Base-by-base conservation (phyloP, 345 rosid species). In the Nasturtium officinale region DNA sequence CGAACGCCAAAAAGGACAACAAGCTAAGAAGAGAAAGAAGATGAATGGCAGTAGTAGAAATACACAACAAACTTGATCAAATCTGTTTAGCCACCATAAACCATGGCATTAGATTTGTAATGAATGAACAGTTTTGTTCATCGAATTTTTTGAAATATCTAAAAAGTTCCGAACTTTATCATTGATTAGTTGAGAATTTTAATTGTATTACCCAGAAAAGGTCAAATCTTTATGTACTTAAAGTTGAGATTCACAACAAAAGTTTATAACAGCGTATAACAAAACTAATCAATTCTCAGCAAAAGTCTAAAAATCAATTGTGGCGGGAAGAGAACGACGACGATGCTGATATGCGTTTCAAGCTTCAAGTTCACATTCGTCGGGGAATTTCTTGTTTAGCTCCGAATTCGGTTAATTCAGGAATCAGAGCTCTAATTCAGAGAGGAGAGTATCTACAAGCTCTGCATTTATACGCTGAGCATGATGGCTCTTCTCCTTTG, bases 1-100 rank as follows among this genome's bases (percentile, higher is more conserved):
- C 58, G 87, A 87, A 67, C 84, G 78, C 73, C 84, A 80, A 60
- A 79, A 65, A 52, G 88, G 90, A 10, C 61, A 64, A 67, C 54
- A 62, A 52, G 11, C 54, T 2, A 85, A 78, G 77, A 87, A 67
- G 84, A 77, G 80, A 82, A 85, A 58, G 71, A 76, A 69, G 57
- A 57, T 71, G 72, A 65, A 8, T 69, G 65, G 71, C 37, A 40
- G 3, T 68, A 56, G 74, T 45, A 53, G 50, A 61, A 69, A 25
- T 61, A 54, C 65, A 23, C 33, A 33, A 54, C 18, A 69, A 26
- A 53, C 70, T 32, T 69, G 25, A 67, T 69, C 50, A 61, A 54
- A 43, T 53, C 57, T 0, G 17, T 60, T 48, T 56, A 3, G 9
- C 52, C 13, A 48, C 52, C 43, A 15, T 3, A 59, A 57, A 65